Base-by-base conservation (phyloP, 129 eudicot species). In the Helianthus tuberosus region DNA sequence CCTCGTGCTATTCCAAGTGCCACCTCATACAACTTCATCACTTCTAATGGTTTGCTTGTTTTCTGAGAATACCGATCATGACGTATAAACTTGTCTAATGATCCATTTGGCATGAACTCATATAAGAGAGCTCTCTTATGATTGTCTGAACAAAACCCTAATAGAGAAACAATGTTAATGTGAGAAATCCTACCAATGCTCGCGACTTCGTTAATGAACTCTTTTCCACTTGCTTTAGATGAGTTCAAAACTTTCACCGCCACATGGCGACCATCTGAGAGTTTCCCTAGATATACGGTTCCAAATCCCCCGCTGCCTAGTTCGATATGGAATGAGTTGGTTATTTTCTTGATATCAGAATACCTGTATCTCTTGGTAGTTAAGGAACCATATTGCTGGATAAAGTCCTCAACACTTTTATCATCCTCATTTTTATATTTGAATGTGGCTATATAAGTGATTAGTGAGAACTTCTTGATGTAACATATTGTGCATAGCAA, bases 371-470 rank as follows among this genome's bases (percentile, higher is more conserved):
- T 29, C 44, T 60, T 60, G 66, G 66, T 60, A 29, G 43, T 32
- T 60, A 60, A 60, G 66, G 66, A 60, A 29, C 66, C 66, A 60
- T 60, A 60, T 60, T 60, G 44, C 44, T 60, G 29, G 43, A 60
- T 60, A 60, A 60, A 60, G 10, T 43, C 41, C 66, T 60, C 66
- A 60, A 60, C 66, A 29, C 66, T 60, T 12, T 5, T 29, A 60
- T 60, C 17, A 60, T 60, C 44, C 66, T 60, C 66, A 29, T 9
- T 27, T 12, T 60, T 60, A 32, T 12, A 7, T 60, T 29, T n/a
- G n/a, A n/a, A 25, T 61, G 43, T 11, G 44, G 66, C 0, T 61
- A 61, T 32, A 32, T 61, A 61, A 61, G 66, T 32, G 46, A 29
- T 29, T 11, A 6, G 11, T 32, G 66, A 61, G 66, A 61, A 12